phyloP scores from a whole-genome alignment of 139 green algal species.

The Chlorella sp. region DNA sequence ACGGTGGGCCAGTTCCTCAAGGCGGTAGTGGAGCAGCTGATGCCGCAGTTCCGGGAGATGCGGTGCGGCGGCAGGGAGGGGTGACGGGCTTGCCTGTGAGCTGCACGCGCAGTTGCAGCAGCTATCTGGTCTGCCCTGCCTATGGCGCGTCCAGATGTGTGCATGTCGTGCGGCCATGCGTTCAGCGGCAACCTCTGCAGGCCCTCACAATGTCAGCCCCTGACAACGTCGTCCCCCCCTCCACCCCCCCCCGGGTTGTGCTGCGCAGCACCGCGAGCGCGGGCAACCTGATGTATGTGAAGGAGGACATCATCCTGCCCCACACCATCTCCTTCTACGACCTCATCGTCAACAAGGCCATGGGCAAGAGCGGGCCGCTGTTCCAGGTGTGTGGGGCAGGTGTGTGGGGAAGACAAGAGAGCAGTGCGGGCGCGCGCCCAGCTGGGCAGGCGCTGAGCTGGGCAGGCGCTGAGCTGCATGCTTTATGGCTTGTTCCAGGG shows the following conservation, averaged over 20 bases:
- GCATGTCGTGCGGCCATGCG: too few relatives aligned
- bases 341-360: conserved; percentile 92
- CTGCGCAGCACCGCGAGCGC: conserved; percentile 42
- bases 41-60: conserved; percentile 89
- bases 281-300: conserved; percentile 96
- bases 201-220: too few relatives aligned
- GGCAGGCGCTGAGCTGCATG: background rate
- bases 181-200: too few relatives aligned
- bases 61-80: conserved; percentile 38
- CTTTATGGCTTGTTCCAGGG: too few relatives aligned
- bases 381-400: background rate
- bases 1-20: conserved; percentile 89
- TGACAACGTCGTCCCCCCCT: background rate
- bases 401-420: background rate
- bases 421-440: background rate
- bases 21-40: conserved; percentile 86
- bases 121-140: background rate
- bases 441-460: too few relatives aligned
- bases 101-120: too few relatives aligned
- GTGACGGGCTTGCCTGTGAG: too few relatives aligned
- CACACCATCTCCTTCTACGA: conserved; percentile 95
- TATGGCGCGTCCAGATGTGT: too few relatives aligned
- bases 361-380: background rate
- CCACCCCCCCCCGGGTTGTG: too few relatives aligned
- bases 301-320: conserved; percentile 95